Evolutionary conservation across 305 asterid genomes (phyloP), one percentile per base, ranked within the genome.

Genomic region (Stenogyne calaminthoides): DNA sequence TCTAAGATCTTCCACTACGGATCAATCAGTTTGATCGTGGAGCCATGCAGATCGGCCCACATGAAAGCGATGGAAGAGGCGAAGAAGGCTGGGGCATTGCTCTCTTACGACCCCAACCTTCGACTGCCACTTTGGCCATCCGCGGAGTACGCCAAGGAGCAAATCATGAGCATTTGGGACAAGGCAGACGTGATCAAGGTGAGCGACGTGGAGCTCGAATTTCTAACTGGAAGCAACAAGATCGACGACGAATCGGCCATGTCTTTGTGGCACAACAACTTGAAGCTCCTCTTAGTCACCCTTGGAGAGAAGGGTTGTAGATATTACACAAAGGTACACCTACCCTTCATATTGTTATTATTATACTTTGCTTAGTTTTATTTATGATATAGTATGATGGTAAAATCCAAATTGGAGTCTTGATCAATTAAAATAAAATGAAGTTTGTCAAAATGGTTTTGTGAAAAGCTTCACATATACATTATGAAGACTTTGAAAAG

Each of bases 51-150:
- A 84, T 82, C 97, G 9, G 86, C 86, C 6, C 86, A 82, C 39
- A 51, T 91, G 76, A 88, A 85, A 79, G 97, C 97, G 18, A 93
- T 91, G 98, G 90, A 91, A 7, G 98, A 74, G 73, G 98, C 98
- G 36, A 93, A 84, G 82, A 82, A 82, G 2, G 96, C 91, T 0
- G 98, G 98, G 19, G 97, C 96, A 12, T 76, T 93, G 78, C 91
- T 93, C 42, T 89, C 98, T 0, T 93, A 91, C 65, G 98, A 93
- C 79, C 98, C 98, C 7, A 93, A 93, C 74, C 96, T 91, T 52
- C 79, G 97, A 20, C 84, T 91, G n/a, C 96, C 97, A 0, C 83
- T 93, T 6, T 93, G 97, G 98, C 85, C 97, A 0, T 91, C 97
- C 0, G 84, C 88, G 0, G 83, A 86, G 63, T 90, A 88, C 59